Evolutionary conservation across 2,329 filamentous ascomycete species (phyloP), one percentile per base, ranked within the genome.

Genomic region (Teratosphaeriaceae sp.): DNA sequence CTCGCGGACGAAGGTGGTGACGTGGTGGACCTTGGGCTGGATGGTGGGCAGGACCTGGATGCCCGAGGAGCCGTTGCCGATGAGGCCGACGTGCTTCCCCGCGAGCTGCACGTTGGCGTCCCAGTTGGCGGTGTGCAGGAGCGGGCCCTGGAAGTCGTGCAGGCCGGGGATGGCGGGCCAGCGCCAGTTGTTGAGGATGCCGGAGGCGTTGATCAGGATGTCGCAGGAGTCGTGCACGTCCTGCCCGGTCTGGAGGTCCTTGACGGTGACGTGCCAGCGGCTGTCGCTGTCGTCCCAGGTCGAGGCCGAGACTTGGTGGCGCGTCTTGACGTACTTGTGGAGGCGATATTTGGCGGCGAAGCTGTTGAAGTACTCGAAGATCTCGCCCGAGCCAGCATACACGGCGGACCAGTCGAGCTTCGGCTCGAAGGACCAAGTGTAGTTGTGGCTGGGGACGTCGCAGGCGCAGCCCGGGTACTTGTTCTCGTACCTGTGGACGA

Each of bases 331-430:
- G 30, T 66, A 58, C 9, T 60, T 52, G 34, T 65, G 63, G 1
- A 70, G 56, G n/a, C 60, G 53, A 43, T 65, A 64, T 48, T 69
- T 68, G 18, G 53, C 57, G 2, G 63, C 63, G 8, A 60, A 60
- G 3, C 49, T 45, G 40, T 65, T 55, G 54, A 69, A 64, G 43
- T 71, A 71, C 3, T 64, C 58, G 13, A 61, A 55, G 22, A 71
- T 70, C 47, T 70, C 68, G 2, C 54, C 47, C 1, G 65, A 65
- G 6, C 53, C 53, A 8, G 64, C 62, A 39, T 67, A 70, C 16
- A 66, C 65, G 5, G 47, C 37, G n/a, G 45, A 49, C 54, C 54
- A 57, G 19, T 53, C 47, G 9, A 49, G 46, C 29, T 53, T 53
- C 11, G 55, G 52, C 24, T 53, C 54, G 39, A 65, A 72, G 3